Evolutionary conservation across 805 yeast species (phyloP).

Genomic region (Starmerella riodocensis): DNA sequence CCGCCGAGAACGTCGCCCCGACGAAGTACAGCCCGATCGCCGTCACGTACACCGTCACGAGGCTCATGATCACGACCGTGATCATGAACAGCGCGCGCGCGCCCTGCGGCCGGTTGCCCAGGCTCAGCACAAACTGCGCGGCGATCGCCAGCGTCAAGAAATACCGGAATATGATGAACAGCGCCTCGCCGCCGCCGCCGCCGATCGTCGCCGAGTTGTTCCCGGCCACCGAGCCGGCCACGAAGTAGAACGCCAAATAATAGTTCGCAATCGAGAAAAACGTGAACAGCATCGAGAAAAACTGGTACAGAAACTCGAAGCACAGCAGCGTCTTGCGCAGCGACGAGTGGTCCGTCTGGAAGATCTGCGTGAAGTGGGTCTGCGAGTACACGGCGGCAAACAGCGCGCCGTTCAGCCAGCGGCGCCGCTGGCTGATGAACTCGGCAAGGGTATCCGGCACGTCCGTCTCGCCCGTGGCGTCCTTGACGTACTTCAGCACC

Average conservation of each 20-base stretch:
- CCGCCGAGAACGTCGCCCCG: conserved; percentile 36
- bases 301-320: conserved; percentile 80
- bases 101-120: conserved; percentile 98
- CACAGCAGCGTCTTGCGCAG: conserved; percentile 72
- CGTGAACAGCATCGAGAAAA: conserved; percentile 64
- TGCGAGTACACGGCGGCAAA: conserved; percentile 91
- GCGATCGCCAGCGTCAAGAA: conserved; percentile 69
- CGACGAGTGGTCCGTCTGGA: conserved; percentile 76
- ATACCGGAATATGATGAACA: conserved; percentile 78
- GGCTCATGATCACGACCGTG: conserved; percentile 56
- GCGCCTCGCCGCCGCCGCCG: conserved; percentile 64
- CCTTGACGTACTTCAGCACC: conserved; percentile 82
- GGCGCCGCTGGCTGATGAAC: conserved; percentile 86
- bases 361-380: conserved; percentile 70
- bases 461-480: conserved; percentile 92
- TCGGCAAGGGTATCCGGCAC: conserved; percentile 93
- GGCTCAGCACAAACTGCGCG: conserved; percentile 79
- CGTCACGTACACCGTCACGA: conserved; percentile 72
- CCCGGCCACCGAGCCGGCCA: conserved; percentile 69
- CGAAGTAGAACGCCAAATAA: conserved; percentile 80
- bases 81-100: conserved; percentile 64
- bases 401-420: conserved; percentile 97
- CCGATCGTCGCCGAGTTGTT: conserved; percentile 30
- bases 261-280: conserved; percentile 89
- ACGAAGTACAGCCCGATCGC: conserved; percentile 75